Base-by-base conservation (phyloP, 1,284 basidiomycete genomes). In the Boletellus dicymbophilus region DNA sequence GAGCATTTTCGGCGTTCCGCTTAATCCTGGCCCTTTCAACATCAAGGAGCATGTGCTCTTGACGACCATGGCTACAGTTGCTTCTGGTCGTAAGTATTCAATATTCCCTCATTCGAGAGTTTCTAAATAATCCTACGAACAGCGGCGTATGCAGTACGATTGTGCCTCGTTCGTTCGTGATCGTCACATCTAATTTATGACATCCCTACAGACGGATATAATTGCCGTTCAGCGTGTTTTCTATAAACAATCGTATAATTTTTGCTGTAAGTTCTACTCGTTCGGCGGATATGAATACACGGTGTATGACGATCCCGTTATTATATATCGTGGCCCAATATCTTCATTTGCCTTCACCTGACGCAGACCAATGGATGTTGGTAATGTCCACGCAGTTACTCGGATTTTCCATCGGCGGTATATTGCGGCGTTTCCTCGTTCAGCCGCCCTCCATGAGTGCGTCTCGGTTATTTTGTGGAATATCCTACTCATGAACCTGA, bases 321-420 rank as follows among this genome's bases (percentile, higher is more conserved):
- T n/a, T n/a, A n/a, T n/a, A n/a, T n/a, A n/a, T n/a, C n/a, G n/a
- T n/a, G n/a, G n/a, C 43, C n/a, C 7, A 11, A 36, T 27, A 3
- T 22, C 21, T 23, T 15, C n/a, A n/a, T n/a, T n/a, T n/a, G n/a
- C n/a, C n/a, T n/a, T n/a, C n/a, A n/a, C n/a, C n/a, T n/a, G n/a
- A n/a, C 22, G 79, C 63, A 69, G 74, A 85, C 79, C 82, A 88
- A 77, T 84, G 85, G 77, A 77, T 95, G 66, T 68, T 95, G 36
- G 80, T 93, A 23, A 82, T 97, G 73, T 87, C 90, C 9, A 90
- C 90, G 1, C 90, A 95, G 63, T 74, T 95, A 53, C 87, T 93
- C 37, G 94, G 94, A 1, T 93, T 95, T 63, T 86, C 88, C 3
- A 81, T 95, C 18, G 91, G 93, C 10, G 95, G 95, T n/a, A 69